Evolutionary conservation across 1,139 yeast genomes (phyloP).

Genomic region (Kurtzmaniella quercitrusa): DNA sequence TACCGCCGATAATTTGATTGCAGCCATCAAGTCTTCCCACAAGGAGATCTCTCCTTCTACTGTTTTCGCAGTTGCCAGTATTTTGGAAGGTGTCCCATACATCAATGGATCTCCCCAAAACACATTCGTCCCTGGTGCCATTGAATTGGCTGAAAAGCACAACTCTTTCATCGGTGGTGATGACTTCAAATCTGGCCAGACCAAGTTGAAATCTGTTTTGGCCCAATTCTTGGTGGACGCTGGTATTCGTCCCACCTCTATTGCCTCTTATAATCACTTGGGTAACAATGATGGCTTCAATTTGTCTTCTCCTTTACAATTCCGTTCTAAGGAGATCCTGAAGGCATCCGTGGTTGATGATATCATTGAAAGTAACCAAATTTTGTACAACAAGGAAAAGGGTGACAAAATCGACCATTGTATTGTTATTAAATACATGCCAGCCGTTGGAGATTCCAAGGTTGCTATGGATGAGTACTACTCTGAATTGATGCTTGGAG

Average conservation of each 20-base stretch:
- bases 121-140: slow-evolving; percentile 93
- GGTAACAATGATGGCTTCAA: slow-evolving; percentile 97
- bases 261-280: slow-evolving; percentile 93
- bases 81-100: slow-evolving; percentile 82
- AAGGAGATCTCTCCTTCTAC: slow-evolving; percentile 88
- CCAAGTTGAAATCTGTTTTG: slow-evolving; percentile 89
- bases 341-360: slow-evolving; percentile 93
- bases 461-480: slow-evolving; percentile 99
- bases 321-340: slow-evolving; percentile 92
- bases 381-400: slow-evolving; percentile 75
- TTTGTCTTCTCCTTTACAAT: slow-evolving; percentile 87
- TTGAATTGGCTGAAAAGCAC: slow-evolving; percentile 81
- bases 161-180: slow-evolving; percentile 89
- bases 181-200: slow-evolving; percentile 96
- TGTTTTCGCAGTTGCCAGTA: slow-evolving; percentile 87
- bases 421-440: slow-evolving; percentile 89
- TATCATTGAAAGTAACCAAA: slow-evolving; percentile 83
- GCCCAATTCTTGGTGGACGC: slow-evolving; percentile 97
- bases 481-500: slow-evolving; percentile 95
- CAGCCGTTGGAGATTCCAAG: slow-evolving; percentile 94
- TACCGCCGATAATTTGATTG: slow-evolving; percentile 74
- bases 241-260: slow-evolving; percentile 90
- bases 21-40: slow-evolving; percentile 73
- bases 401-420: slow-evolving; percentile 88
- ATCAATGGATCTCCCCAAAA: slow-evolving; percentile 97